Percentiles rank a stretch among this genome's conserved stretches.
These are phyloP conservation scores for Przewalskia tangutica DNA, from an alignment of 257 asterid species.

Conservation along the genomic window DNA sequence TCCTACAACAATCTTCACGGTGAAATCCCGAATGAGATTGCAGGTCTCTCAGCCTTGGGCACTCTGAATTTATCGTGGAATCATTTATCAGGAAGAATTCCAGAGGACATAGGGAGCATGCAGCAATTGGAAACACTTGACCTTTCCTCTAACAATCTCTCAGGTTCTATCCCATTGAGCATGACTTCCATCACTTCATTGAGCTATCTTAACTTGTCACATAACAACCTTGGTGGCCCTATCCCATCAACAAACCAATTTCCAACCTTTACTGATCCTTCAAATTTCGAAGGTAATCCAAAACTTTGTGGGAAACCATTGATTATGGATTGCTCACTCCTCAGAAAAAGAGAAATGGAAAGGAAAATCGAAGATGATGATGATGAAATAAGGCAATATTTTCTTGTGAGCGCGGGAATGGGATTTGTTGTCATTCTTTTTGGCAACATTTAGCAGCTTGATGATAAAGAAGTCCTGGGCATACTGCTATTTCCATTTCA, in stretches of 20 bases:
- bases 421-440: constrained; percentile 6
- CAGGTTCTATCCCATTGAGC: constrained; percentile 3
- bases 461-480: not conserved
- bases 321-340: not conserved
- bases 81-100: constrained; percentile 14
- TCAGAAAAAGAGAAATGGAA: not conserved
- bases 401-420: not conserved
- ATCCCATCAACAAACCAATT: not conserved
- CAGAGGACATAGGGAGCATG: constrained; percentile 2
- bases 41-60: not conserved
- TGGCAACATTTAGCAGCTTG: constrained; percentile 3
- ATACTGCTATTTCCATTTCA: not conserved
- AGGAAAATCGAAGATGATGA: not conserved
- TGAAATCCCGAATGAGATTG: not conserved
- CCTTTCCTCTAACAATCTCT: constrained; percentile 10
- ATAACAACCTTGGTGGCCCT: not conserved
- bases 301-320: constrained; percentile 10
- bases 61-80: constrained; percentile 16
- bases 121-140: constrained; percentile 11
- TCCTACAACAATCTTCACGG: constrained; percentile 8
- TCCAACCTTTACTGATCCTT: constrained; percentile 8
- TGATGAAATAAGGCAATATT: not conserved
- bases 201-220: not conserved
- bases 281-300: constrained; percentile 7
- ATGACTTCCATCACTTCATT: constrained; percentile 3